Evolutionary conservation across 768 basidiomycete genomes (phyloP).

Genomic region (Calocybe gangraenosa): DNA sequence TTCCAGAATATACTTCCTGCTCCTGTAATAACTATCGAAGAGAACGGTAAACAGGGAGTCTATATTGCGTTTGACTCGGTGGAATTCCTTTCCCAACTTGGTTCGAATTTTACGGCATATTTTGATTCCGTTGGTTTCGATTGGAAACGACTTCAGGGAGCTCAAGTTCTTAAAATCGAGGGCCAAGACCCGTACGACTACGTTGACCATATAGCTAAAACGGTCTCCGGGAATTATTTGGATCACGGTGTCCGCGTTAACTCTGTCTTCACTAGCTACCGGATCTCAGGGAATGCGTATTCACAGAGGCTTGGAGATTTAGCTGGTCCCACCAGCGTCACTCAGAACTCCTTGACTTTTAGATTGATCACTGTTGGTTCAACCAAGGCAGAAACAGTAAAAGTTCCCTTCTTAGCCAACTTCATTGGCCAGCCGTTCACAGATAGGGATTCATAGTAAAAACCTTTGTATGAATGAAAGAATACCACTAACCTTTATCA

Average conservation of each 20-base stretch:
- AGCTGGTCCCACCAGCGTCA: conserved; percentile 49
- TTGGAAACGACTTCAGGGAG: conserved; percentile 59
- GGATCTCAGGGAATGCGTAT: conserved; percentile 39
- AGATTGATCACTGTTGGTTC: conserved; percentile 42
- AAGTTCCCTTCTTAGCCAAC: conserved; percentile 48
- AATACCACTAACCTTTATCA: too few species aligned
- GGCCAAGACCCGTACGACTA: conserved; percentile 51
- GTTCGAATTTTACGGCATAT: conserved; percentile 39
- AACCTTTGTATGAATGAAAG: too few species aligned
- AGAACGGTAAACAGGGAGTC: conserved; percentile 41
- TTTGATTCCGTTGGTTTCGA: conserved; percentile 48
- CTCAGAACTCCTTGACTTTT: conserved; percentile 43
- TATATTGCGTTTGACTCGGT: conserved; percentile 54
- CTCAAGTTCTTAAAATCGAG: conserved; percentile 50
- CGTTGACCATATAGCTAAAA: conserved; percentile 51
- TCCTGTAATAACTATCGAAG: conserved; percentile 47
- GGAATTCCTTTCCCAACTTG: conserved; percentile 44
- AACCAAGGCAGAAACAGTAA: conserved; percentile 43
- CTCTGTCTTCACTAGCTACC: conserved; percentile 57
- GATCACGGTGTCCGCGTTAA: conserved; percentile 63
- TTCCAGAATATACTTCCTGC: conserved; percentile 56
- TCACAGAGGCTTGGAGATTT: conserved; percentile 57
- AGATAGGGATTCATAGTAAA: conserved; percentile 49
- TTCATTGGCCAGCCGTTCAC: conserved; percentile 47
- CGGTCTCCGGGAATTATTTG: conserved; percentile 59